phyloP scores from a whole-genome alignment of 2,329 filamentous ascomycete genomes.

The Decorospora gaudefroyi region DNA sequence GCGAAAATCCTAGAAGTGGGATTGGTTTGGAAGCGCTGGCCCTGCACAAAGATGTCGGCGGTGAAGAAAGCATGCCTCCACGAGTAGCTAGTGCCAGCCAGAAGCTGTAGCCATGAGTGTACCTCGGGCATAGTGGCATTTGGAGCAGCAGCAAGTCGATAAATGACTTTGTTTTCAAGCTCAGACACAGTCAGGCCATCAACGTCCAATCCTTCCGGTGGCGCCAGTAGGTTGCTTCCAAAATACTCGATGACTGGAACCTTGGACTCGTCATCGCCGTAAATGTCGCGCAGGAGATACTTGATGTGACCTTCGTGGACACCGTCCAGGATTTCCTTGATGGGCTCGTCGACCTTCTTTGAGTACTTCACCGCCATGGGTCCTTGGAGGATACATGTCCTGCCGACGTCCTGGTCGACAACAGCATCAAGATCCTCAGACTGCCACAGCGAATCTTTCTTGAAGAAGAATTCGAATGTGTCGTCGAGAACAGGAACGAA shows the following conservation, averaged over 20 bases:
- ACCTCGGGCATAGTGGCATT: slow-evolving; percentile 74
- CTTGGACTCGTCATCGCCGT: slow-evolving; percentile 70
- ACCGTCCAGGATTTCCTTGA: slow-evolving; percentile 90
- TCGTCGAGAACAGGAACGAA: slow-evolving; percentile 96
- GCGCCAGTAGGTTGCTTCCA: slow-evolving; percentile 79
- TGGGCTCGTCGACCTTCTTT: slow-evolving; percentile 85
- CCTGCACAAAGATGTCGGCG: slow-evolving; percentile 91
- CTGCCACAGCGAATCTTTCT: slow-evolving; percentile 99
- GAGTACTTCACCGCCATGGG: slow-evolving; percentile 92
- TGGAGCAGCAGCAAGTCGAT: slow-evolving; percentile 77
- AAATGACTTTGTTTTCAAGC: slow-evolving; percentile 78
- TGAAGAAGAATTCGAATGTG: slow-evolving; percentile 99
- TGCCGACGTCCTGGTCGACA: slow-evolving; percentile 91
- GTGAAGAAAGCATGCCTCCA: slow-evolving; percentile 96
- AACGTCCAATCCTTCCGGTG: slow-evolving; percentile 68
- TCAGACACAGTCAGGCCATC: slow-evolving; percentile 85
- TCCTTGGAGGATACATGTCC: slow-evolving; percentile 95
- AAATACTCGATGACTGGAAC: slow-evolving; percentile 95
- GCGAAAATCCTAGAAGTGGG: slow-evolving; percentile 90
- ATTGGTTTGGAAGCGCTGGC: slow-evolving; percentile 96
- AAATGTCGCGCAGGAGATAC: slow-evolving; percentile 76
- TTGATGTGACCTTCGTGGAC: slow-evolving; percentile 89
- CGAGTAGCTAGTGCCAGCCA: slow-evolving; percentile 82
- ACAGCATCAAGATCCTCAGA: slow-evolving; percentile 97
- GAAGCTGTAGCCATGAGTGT: slow-evolving; percentile 83